These are phyloP conservation scores for Lachnellula hyalina DNA, from an alignment of 2,329 filamentous ascomycete species.

Conservation along the genomic window DNA sequence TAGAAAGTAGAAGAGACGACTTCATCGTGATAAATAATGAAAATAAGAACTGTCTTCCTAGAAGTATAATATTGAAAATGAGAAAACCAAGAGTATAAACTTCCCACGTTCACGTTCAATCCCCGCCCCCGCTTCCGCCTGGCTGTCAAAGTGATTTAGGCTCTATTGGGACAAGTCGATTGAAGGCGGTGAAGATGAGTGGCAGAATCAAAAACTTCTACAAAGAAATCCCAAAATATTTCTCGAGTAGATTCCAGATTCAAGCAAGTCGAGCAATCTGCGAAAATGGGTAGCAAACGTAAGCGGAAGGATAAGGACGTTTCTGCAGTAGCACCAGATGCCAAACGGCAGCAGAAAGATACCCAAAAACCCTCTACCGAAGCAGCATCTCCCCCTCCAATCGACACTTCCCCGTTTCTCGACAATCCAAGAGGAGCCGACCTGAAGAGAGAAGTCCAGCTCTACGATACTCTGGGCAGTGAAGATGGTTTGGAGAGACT, in stretches of 20 bases:
- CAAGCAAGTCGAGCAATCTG: background rate
- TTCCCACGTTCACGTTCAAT: no score
- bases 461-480: slow-evolving; percentile 58
- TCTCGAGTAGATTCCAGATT: background rate
- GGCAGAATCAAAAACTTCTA: background rate
- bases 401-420: slow-evolving; percentile 40
- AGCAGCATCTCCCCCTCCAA: slow-evolving; percentile 8
- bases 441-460: slow-evolving; percentile 50
- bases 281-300: slow-evolving; percentile 39
- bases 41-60: no score
- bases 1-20: no score
- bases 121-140: no score
- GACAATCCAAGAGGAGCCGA: slow-evolving; percentile 48
- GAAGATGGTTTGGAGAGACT: slow-evolving; percentile 53
- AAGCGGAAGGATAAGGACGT: slow-evolving; percentile 34
- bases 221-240: background rate
- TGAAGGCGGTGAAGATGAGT: background rate
- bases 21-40: no score
- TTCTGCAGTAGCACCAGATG: slow-evolving; percentile 12
- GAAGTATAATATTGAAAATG: no score
- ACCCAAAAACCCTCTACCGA: slow-evolving; percentile 3
- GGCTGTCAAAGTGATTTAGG: background rate
- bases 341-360: slow-evolving; percentile 26
- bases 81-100: no score
- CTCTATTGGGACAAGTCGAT: background rate